Conservation (phyloP, 805 yeast genomes). For the Wickerhamiella vanderwaltii region DNA sequence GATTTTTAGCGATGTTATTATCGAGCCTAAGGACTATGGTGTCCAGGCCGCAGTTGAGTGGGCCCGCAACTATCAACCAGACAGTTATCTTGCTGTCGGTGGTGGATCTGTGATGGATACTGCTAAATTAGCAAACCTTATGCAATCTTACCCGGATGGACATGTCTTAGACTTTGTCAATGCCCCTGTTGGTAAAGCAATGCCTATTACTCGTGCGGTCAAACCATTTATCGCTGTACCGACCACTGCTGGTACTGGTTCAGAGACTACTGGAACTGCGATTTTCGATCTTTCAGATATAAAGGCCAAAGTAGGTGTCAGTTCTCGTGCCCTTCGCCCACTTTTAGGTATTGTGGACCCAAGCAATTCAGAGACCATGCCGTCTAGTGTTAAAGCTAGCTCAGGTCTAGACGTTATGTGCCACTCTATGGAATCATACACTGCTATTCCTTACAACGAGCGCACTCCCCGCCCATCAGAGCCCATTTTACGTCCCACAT, state of each 20-base stretch:
- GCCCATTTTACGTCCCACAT: slow-evolving; percentile 31
- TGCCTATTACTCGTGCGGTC: slow-evolving; percentile 27
- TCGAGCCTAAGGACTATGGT: slow-evolving; percentile 30
- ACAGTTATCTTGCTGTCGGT: slow-evolving; percentile 35
- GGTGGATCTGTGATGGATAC: slow-evolving; percentile 40
- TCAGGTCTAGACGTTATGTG: slow-evolving; percentile 36
- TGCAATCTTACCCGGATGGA: slow-evolving; percentile 32
- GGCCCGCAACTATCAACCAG: slow-evolving; percentile 28
- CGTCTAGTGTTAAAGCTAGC: slow-evolving; percentile 32
- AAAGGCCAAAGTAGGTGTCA: slow-evolving; percentile 35
- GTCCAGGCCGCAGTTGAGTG: slow-evolving; percentile 29
- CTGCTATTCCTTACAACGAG: slow-evolving; percentile 33
- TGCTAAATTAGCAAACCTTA: slow-evolving; percentile 34
- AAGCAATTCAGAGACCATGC: slow-evolving; percentile 31
- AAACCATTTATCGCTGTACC: slow-evolving; percentile 35
- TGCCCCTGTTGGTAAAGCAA: slow-evolving; percentile 32
- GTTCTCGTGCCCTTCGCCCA: slow-evolving; percentile 34
- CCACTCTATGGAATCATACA: slow-evolving; percentile 36
- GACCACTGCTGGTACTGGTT: slow-evolving; percentile 38
- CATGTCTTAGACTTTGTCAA: slow-evolving; percentile 34
- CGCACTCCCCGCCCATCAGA: slow-evolving; percentile 30
- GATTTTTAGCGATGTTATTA: slow-evolving; percentile 28
- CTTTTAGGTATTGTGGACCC: slow-evolving; percentile 36
- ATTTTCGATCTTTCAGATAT: slow-evolving; percentile 32
- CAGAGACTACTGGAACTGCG: slow-evolving; percentile 37